Conservation (phyloP, 2,329 filamentous ascomycete genomes). For the Apiospora koreana region DNA sequence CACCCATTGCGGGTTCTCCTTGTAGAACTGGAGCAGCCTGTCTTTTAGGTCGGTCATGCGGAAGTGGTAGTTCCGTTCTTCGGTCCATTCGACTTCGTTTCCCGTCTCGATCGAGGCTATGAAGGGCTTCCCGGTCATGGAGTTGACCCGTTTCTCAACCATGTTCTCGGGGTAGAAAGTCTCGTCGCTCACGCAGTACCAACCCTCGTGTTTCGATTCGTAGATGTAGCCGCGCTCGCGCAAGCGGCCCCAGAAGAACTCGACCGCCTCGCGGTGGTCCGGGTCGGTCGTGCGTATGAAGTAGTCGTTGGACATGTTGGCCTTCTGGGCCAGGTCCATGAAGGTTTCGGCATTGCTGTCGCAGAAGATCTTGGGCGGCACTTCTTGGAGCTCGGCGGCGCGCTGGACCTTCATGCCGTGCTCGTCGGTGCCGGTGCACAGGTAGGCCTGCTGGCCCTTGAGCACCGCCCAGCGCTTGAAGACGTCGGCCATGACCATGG, state of each 20-base stretch:
- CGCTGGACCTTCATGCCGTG: slow-evolving; percentile 97
- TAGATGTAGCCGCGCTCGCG: slow-evolving; percentile 78
- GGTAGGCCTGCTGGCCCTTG: slow-evolving; percentile 65
- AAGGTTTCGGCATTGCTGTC: slow-evolving; percentile 83
- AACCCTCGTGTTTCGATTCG: slow-evolving; percentile 83
- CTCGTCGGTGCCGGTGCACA: slow-evolving; percentile 94
- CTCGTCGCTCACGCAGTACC: slow-evolving; percentile 97
- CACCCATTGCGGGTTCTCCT: slow-evolving; percentile 76
- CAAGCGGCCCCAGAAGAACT: slow-evolving; percentile 85
- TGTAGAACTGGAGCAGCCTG: slow-evolving; percentile 77
- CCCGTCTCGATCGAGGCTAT: slow-evolving; percentile 86
- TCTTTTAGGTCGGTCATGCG: slow-evolving; percentile 81
- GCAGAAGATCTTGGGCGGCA: slow-evolving; percentile 82
- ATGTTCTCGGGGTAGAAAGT: slow-evolving; percentile 84
- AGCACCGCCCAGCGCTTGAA: slow-evolving; percentile 89
- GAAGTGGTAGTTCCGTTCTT: slow-evolving; percentile 95
- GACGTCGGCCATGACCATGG: slow-evolving; percentile 87
- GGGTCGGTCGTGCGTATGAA: slow-evolving; percentile 92
- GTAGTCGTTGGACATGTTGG: slow-evolving; percentile 74
- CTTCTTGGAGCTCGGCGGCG: slow-evolving; percentile 71
- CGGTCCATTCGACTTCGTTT: slow-evolving; percentile 91
- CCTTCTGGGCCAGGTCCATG: slow-evolving; percentile 68
- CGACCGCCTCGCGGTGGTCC: slow-evolving; percentile 80
- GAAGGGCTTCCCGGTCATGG: slow-evolving; percentile 78
- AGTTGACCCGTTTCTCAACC: slow-evolving; percentile 74